Evolutionary conservation across 2,329 filamentous ascomycete genomes (phyloP).

Genomic region (Xylariales sp.): DNA sequence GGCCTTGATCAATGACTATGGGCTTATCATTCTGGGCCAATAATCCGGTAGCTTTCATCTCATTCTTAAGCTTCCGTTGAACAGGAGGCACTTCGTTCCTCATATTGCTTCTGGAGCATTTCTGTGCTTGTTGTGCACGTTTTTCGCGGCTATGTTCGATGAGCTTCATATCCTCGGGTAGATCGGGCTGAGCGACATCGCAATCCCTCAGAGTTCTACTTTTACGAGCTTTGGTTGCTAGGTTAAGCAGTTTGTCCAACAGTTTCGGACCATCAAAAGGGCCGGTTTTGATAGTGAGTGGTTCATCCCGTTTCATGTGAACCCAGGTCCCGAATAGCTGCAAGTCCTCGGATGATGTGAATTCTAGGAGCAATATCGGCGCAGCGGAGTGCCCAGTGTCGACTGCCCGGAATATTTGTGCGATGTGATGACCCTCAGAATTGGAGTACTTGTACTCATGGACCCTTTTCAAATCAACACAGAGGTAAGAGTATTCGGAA

Average conservation of each 20-base stretch:
- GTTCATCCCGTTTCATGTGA: constrained; percentile 5
- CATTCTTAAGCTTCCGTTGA: constrained; percentile 10
- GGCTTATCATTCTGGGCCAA: background rate
- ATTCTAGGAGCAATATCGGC: constrained; percentile 21
- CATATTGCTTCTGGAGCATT: background rate
- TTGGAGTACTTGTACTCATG: background rate
- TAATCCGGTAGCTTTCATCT: no score
- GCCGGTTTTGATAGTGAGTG: background rate
- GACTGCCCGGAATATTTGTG: constrained; percentile 6
- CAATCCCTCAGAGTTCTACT: background rate
- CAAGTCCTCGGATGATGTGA: constrained; percentile 13
- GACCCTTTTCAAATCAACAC: constrained; percentile 17
- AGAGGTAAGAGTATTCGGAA: constrained; percentile 16
- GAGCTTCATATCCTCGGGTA: constrained; percentile 18
- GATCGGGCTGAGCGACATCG: background rate
- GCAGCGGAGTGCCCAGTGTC: constrained; percentile 9
- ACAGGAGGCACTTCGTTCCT: background rate
- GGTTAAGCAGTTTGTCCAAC: background rate
- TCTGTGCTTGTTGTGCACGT: background rate
- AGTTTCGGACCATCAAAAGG: background rate
- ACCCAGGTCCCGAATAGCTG: constrained; percentile 20
- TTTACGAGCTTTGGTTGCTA: background rate
- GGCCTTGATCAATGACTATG: background rate
- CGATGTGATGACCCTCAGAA: constrained; percentile 9
- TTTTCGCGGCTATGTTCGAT: constrained; percentile 18